Conservation (phyloP, 129 eudicot species). For the Mikania micrantha region DNA sequence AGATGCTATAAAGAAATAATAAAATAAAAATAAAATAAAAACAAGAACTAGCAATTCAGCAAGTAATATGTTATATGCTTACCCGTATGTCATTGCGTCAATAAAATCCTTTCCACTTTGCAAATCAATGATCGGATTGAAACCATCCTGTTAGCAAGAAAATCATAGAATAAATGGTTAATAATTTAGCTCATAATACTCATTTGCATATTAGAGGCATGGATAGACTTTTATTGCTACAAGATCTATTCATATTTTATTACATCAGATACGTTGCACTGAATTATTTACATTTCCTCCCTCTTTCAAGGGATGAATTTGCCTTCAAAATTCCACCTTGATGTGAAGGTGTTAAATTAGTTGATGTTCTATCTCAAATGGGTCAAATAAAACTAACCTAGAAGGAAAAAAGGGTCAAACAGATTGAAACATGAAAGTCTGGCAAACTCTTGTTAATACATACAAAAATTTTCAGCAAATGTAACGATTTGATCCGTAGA, state of each 20-base stretch:
- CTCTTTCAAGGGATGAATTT: neutral
- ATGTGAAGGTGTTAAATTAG: neutral
- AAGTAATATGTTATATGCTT: slow-evolving; percentile 5
- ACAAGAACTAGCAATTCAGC: neutral
- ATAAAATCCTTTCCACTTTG: slow-evolving; percentile 59
- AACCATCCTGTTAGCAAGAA: slow-evolving; percentile 49
- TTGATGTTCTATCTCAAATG: neutral
- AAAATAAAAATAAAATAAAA: neutral
- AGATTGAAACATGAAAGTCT: neutral
- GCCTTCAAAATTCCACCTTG: neutral
- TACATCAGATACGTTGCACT: neutral
- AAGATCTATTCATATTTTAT: neutral
- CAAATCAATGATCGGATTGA: slow-evolving; percentile 64
- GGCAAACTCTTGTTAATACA: neutral
- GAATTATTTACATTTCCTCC: neutral
- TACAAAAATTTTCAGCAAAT: neutral
- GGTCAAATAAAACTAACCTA: neutral
- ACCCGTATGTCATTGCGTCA: slow-evolving; percentile 82
- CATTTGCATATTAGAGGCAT: neutral
- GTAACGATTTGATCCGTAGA: neutral
- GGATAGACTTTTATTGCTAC: neutral
- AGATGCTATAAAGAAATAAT: neutral
- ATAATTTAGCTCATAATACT: neutral
- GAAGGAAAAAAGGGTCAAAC: neutral
- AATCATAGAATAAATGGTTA: slow-evolving; percentile 2